These are phyloP conservation scores for Podochytrium sp. DNA, from an alignment of 192 early-diverging fungal genomes.

Conservation along the genomic window DNA sequence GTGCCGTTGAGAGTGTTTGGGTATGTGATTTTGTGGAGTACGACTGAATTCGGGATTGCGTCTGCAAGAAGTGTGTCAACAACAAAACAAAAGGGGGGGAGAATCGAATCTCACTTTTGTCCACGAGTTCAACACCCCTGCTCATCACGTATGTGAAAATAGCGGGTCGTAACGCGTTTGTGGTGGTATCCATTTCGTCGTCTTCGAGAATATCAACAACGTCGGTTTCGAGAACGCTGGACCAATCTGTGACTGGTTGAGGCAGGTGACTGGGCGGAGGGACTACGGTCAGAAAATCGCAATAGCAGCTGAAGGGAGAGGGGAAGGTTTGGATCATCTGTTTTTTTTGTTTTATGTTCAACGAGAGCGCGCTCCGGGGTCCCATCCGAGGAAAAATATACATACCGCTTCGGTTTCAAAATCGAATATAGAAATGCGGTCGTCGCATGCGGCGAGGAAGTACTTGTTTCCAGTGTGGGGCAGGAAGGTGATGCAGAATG, in stretches of 20 bases:
- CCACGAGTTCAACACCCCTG: constrained; percentile 88
- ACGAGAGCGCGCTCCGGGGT: not conserved
- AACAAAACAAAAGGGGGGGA: not conserved
- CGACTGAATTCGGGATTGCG: constrained; percentile 83
- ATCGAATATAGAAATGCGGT: constrained; percentile 86
- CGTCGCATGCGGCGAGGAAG: constrained; percentile 89
- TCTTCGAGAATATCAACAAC: constrained; percentile 37
- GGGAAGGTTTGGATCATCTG: constrained; percentile 61
- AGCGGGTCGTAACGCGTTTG: not conserved
- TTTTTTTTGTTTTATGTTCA: not conserved
- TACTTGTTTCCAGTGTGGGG: constrained; percentile 93
- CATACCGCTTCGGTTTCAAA: constrained; percentile 76
- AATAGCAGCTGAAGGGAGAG: constrained; percentile 87
- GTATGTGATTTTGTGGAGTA: constrained; percentile 84
- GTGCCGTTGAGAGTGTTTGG: constrained; percentile 67
- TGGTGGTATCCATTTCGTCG: constrained; percentile 2
- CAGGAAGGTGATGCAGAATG: constrained; percentile 91
- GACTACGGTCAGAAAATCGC: constrained; percentile 55
- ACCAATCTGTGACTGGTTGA: constrained; percentile 31
- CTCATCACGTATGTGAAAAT: constrained; percentile 82
- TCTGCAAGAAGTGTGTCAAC: constrained; percentile 10
- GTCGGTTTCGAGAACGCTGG: constrained; percentile 28
- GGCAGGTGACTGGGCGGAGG: not conserved
- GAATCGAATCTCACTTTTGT: constrained; percentile 68
- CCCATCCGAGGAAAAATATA: not conserved